Base-by-base conservation (phyloP, 768 basidiomycete species). In the Xerocomellus dryophilus region DNA sequence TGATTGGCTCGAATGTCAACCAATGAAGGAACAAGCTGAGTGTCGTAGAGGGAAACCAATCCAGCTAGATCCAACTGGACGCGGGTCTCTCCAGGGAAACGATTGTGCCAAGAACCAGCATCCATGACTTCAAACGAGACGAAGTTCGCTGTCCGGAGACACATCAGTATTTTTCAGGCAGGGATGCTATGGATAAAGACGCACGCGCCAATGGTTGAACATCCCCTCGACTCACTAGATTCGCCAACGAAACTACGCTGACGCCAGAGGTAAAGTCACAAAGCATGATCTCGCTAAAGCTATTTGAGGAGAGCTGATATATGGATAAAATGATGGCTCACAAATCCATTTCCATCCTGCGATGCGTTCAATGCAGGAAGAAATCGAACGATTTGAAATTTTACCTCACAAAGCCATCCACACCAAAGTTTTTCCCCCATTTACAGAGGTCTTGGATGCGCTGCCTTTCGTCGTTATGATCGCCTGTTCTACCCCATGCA, bases 321-420 rank as follows among this genome's bases (percentile, higher is more conserved):
- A 2, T 6, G 2, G 7, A 12, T 1, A 43, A 25, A 38, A 49
- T 9, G 14, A 25, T 17, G 17, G 41, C 69, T 53, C 53, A 72
- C 70, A 74, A 74, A 43, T 61, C 57, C 70, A 64, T 59, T 68
- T 63, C 56, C 57, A 66, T 62, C 58, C 71, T 69, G 23, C 5
- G 23, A 27, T 5, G n/a, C 17, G 10, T 47, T 56, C 25, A 61
- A 44, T 23, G 14, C 31, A 45, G 27, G 51, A 27, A 15, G 7
- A 43, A 4, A 10, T 2, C 5, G 8, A 3, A 25, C 0, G 35
- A 11, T 31, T 9, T 1, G 3, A 21, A 5, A 6, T 49, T 20
- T 44, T 55, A 71, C 78, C 80, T 74, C 45, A 80, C 68, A 57
- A 75, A 79, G 5, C 74, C 81, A 63, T 81, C 79, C 4, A 82